phyloP scores from a whole-genome alignment of 495 filamentous ascomycete genomes.

The Ascobolus immersus region DNA sequence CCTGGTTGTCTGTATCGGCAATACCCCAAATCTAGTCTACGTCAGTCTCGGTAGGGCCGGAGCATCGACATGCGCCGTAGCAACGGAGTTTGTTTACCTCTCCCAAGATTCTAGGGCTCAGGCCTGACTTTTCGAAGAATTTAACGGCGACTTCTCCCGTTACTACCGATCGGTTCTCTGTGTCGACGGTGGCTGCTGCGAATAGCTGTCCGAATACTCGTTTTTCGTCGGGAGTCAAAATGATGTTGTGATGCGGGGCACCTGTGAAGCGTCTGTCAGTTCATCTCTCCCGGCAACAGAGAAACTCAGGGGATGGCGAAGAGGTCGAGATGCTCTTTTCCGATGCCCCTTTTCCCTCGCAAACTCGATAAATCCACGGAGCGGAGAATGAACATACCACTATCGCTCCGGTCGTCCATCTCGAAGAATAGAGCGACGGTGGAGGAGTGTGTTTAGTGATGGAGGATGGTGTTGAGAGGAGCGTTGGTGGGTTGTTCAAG shows the following conservation, averaged over 20 bases:
- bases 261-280: too few species aligned
- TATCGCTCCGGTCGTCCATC: too few species aligned
- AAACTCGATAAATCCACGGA: too few species aligned
- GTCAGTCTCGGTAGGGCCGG: background rate
- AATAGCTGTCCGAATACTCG: conserved; percentile 80
- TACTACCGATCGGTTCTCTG: conserved; percentile 71
- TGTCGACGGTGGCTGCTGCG: conserved; percentile 62
- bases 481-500: too few species aligned
- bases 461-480: too few species aligned
- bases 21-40: conserved; percentile 84
- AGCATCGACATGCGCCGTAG: background rate
- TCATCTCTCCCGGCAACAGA: too few species aligned
- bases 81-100: conserved; percentile 37
- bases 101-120: conserved; percentile 61
- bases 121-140: conserved; percentile 89
- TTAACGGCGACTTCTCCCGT: conserved; percentile 89
- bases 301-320: too few species aligned
- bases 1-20: conserved; percentile 85
- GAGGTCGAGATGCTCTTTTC: too few species aligned
- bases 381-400: too few species aligned
- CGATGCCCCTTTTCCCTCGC: too few species aligned
- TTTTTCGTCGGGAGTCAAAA: conserved; percentile 79
- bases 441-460: too few species aligned
- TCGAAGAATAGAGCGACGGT: too few species aligned
- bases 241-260: conserved; percentile 40